Evolutionary conservation across 2,329 filamentous ascomycete genomes (phyloP).

Genomic region (Phaeomoniella chlamydospora): DNA sequence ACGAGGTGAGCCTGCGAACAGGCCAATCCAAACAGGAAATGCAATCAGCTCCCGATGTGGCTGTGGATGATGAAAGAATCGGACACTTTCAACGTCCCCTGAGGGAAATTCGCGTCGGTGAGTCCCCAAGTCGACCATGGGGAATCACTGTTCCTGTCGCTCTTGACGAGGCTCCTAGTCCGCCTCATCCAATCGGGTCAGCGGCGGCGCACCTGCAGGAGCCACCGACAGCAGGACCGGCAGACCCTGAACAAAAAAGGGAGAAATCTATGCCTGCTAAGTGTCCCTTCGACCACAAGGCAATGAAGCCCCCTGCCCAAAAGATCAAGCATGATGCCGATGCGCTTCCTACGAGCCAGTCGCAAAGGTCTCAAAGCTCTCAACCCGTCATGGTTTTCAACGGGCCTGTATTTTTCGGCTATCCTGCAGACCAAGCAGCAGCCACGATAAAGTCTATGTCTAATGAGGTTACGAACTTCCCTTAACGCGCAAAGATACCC

Average conservation of each 20-base stretch:
- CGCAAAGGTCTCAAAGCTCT: constrained; percentile 8
- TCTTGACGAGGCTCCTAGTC: constrained; percentile 20
- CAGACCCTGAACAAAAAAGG: neutral
- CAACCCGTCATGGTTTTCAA: constrained; percentile 70
- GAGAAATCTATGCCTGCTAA: neutral
- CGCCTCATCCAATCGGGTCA: too few relatives aligned
- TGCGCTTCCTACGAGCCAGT: constrained; percentile 5
- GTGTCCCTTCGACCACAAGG: neutral
- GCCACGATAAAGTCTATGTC: neutral
- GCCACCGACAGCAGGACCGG: neutral
- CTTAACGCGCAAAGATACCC: too few relatives aligned
- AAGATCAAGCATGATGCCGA: constrained; percentile 2
- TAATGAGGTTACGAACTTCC: neutral
- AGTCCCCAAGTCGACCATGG: constrained; percentile 87
- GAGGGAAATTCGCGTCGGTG: constrained; percentile 82
- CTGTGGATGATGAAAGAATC: constrained; percentile 43
- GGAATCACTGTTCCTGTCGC: constrained; percentile 67
- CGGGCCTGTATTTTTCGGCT: constrained; percentile 87
- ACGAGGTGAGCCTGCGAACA: constrained; percentile 49
- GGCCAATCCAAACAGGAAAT: too few relatives aligned
- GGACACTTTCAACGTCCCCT: constrained; percentile 71
- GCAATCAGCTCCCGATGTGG: constrained; percentile 23
- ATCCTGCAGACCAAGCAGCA: constrained; percentile 69
- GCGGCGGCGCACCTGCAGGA: neutral
- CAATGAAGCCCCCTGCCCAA: neutral